A percentile compares a stretch with the other conserved stretches of the same genome.
Conservation (phyloP, 345 rosid species). For the Toxicodendron radicans region DNA sequence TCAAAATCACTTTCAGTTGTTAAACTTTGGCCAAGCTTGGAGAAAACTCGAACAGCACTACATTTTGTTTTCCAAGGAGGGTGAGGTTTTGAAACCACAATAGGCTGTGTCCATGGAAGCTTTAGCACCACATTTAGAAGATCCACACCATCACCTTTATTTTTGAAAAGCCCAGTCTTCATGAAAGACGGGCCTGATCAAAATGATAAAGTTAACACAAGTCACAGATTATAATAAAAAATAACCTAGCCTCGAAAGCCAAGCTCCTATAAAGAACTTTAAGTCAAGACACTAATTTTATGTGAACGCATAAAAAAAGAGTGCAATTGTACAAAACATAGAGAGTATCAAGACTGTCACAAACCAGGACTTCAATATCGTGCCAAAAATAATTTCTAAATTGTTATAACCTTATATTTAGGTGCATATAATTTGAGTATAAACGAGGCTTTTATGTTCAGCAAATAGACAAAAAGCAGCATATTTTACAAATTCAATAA, state of each 20-base stretch:
- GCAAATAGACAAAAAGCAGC: neutral
- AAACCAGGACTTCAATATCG: constrained; percentile 5
- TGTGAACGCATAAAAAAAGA: no score
- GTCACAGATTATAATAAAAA: constrained; percentile 8
- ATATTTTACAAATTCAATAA: neutral
- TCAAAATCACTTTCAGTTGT: constrained; percentile 46
- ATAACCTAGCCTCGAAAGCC: neutral
- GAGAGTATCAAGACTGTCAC: neutral
- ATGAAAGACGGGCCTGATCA: constrained; percentile 38
- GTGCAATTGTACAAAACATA: neutral
- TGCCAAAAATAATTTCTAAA: no score
- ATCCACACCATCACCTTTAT: constrained; percentile 37
- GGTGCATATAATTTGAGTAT: neutral
- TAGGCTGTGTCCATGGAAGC: constrained; percentile 74
- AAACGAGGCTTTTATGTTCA: neutral
- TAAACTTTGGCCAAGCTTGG: constrained; percentile 61
- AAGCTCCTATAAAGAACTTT: constrained; percentile 2
- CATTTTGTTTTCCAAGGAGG: constrained; percentile 59
- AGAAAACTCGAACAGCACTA: constrained; percentile 58
- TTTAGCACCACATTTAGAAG: constrained; percentile 55
- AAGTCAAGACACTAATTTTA: no score
- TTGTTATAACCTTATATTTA: no score
- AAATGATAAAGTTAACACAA: constrained; percentile 8
- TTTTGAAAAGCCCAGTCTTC: constrained; percentile 44
- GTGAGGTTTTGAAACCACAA: constrained; percentile 41